These are phyloP conservation scores for Populus hybrid DNA, from an alignment of 441 rosid genomes.

Conservation along the genomic window DNA sequence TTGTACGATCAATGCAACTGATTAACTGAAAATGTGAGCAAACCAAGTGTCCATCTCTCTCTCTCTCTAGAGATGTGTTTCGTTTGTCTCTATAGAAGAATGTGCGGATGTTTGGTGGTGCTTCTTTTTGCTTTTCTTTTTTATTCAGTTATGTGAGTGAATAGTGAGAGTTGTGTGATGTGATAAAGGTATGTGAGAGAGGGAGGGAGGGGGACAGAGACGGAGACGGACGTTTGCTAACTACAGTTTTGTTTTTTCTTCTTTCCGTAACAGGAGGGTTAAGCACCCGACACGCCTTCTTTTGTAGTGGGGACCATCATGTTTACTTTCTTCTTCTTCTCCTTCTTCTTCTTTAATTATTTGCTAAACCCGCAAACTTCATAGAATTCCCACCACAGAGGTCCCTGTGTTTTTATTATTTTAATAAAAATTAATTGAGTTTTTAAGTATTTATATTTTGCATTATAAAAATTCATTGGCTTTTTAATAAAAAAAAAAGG, in stretches of 20 bases:
- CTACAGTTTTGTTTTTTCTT: conserved; percentile 2
- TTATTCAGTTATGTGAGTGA: background rate
- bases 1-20: background rate
- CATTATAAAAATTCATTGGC: background rate
- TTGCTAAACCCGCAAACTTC: background rate
- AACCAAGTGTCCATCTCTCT: background rate
- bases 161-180: too few relatives aligned
- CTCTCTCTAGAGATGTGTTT: background rate
- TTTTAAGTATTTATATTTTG: too few relatives aligned
- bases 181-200: background rate
- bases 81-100: background rate
- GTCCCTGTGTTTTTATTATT: background rate
- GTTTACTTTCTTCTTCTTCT: background rate
- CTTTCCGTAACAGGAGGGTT: conserved; percentile 22
- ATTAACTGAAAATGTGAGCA: background rate
- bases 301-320: conserved; percentile 20
- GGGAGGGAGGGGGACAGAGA: background rate
- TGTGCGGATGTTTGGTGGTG: too few relatives aligned
- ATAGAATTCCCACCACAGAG: background rate
- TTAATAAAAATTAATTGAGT: too few relatives aligned
- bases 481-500: too few relatives aligned
- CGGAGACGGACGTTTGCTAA: conserved; percentile 22
- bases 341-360: too few relatives aligned
- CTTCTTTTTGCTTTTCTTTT: too few relatives aligned
- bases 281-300: conserved; percentile 30